A percentile compares a stretch with the other conserved stretches of the same genome.
Conservation (phyloP, 805 yeast species). For the Wickerhamiella cacticola region DNA sequence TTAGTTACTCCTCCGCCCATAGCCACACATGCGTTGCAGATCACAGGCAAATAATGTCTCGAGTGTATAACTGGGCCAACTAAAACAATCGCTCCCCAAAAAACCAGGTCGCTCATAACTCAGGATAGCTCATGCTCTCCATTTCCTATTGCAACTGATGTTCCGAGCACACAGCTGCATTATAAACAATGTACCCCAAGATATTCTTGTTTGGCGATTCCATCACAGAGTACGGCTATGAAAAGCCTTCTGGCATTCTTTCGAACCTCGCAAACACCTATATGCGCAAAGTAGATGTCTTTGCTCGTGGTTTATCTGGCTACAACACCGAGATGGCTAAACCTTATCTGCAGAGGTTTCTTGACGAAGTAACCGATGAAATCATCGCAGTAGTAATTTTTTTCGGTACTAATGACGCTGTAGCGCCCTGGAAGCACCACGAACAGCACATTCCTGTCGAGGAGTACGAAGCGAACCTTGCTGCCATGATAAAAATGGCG, state of each 20-base stretch:
- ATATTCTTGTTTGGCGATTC: constrained; percentile 62
- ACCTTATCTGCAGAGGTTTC: constrained; percentile 34
- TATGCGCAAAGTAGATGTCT: constrained; percentile 49
- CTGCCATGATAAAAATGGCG: constrained; percentile 33
- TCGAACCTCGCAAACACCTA: constrained; percentile 39
- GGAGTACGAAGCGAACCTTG: constrained; percentile 39
- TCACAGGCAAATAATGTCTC: too few relatives aligned
- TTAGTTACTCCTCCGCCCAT: too few relatives aligned
- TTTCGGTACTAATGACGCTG: constrained; percentile 74
- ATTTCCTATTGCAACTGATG: too few relatives aligned
- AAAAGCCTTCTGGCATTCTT: constrained; percentile 34
- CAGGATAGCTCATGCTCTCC: too few relatives aligned
- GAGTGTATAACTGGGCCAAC: too few relatives aligned
- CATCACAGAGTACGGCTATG: constrained; percentile 44
- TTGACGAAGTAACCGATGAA: not conserved
- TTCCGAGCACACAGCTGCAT: too few relatives aligned
- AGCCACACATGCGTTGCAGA: too few relatives aligned
- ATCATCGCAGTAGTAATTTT: constrained; percentile 41
- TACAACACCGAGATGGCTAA: constrained; percentile 56
- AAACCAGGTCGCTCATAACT: too few relatives aligned
- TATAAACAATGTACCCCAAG: constrained; percentile 20
- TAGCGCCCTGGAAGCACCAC: constrained; percentile 27
- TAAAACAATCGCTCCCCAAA: too few relatives aligned
- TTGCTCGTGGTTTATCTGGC: constrained; percentile 68
- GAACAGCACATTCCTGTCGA: constrained; percentile 41